Percentiles rank a stretch among this genome's conserved stretches.
phyloP scores from a whole-genome alignment of 176 grass and related monocot species.

The Cenchrus purpureus region DNA sequence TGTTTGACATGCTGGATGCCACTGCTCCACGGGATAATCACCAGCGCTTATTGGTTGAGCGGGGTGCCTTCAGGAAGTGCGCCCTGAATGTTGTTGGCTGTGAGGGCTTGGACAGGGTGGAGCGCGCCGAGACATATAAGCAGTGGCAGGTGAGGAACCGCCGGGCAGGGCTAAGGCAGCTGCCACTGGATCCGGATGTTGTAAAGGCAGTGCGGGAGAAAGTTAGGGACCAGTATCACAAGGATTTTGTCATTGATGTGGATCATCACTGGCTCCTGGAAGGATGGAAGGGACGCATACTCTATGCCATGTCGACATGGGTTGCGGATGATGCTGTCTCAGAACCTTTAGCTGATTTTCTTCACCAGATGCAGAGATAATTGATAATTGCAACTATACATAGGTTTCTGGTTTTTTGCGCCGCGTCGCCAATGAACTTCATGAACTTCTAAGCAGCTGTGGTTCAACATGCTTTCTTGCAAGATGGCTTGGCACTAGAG shows the following conservation, averaged over 20 bases:
- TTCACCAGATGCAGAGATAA: not conserved
- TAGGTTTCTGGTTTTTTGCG: not conserved
- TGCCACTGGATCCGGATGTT: not conserved
- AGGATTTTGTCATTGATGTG: slow-evolving; percentile 13
- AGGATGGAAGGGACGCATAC: slow-evolving; percentile 16
- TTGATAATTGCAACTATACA: not conserved
- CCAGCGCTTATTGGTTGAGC: not conserved
- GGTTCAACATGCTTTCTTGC: not conserved
- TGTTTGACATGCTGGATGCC: slow-evolving; percentile 14
- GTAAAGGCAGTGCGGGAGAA: not conserved
- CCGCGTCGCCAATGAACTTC: not conserved
- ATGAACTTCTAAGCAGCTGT: slow-evolving; percentile 1
- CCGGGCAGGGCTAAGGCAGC: slow-evolving; percentile 15
- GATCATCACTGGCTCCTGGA: slow-evolving; percentile 10
- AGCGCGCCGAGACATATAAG: slow-evolving; percentile 19
- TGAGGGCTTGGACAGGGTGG: slow-evolving; percentile 9
- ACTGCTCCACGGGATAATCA: not conserved
- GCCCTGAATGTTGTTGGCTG: slow-evolving; percentile 9
- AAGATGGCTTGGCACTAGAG: not conserved
- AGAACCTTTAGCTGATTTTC: slow-evolving; percentile 40
- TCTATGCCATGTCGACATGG: slow-evolving; percentile 20
- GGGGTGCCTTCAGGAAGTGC: not conserved
- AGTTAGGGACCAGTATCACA: not conserved
- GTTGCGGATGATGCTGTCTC: slow-evolving; percentile 16
- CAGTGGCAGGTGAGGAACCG: slow-evolving; percentile 6